These are phyloP conservation scores for Grosmannia penicillata DNA, from an alignment of 2,329 filamentous ascomycete species.

Conservation along the genomic window DNA sequence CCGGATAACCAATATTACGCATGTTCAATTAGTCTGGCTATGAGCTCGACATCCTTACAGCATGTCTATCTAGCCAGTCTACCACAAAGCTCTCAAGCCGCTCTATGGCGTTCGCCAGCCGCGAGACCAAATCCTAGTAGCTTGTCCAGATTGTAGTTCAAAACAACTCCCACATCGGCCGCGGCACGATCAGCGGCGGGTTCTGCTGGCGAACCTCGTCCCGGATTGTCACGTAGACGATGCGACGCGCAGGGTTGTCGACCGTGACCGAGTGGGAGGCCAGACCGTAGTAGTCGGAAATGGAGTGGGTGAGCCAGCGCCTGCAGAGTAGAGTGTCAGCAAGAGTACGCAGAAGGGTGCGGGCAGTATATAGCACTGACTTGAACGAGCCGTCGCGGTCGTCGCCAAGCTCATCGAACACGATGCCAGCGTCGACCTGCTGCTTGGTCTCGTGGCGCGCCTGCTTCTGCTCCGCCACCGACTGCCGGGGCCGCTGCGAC, in stretches of 20 bases:
- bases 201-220: conserved; percentile 41
- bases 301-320: conserved; percentile 84
- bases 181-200: conserved; percentile 27
- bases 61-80: too few relatives aligned
- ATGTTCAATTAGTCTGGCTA: too few relatives aligned
- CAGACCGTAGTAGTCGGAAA: conserved; percentile 84
- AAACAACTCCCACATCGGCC: conserved; percentile 46
- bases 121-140: too few relatives aligned
- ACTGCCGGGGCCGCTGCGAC: conserved; percentile 20
- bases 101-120: too few relatives aligned
- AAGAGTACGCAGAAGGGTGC: neutral
- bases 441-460: conserved; percentile 29
- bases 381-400: conserved; percentile 71
- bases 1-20: too few relatives aligned
- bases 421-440: conserved; percentile 45
- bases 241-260: conserved; percentile 53
- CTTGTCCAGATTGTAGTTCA: too few relatives aligned
- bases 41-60: too few relatives aligned
- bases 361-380: too few relatives aligned
- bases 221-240: conserved; percentile 53
- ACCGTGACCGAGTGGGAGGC: conserved; percentile 68
- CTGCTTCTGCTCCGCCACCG: neutral
- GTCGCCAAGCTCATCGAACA: conserved; percentile 67
- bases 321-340: conserved; percentile 33
- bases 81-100: too few relatives aligned